Base-by-base conservation (phyloP, 73 alveolate species). In the Symbiodinium natans region DNA sequence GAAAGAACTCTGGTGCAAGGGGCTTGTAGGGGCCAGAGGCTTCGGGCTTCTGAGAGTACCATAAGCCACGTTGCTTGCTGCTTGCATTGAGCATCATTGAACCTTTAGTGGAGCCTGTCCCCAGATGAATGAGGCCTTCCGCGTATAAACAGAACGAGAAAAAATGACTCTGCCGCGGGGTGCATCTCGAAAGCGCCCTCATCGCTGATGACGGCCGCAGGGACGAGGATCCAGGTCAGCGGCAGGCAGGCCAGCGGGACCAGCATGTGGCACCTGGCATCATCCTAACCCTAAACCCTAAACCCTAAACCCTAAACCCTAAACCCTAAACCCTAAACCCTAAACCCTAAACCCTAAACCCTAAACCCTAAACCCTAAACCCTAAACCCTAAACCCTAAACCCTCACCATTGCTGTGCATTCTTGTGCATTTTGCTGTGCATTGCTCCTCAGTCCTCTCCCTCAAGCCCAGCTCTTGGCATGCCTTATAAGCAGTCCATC, bases 181-280 rank as follows among this genome's bases (percentile, higher is more conserved):
- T 19, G 41, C 95, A 33, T 33, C 13, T 82, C 86, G 73, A 88
- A 88, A 83, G 95, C 95, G 41, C 59, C 15, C 52, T 92, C 89
- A 40, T 92, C 98, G 40, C 39, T 74, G 75, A 92, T 92, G 36
- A 5, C 25, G 39, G 89, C 98, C 19, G 59, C 52, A 23, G 98
- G 98, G 34, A 92, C 98, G 80, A 92, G 42, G 83, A 29, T 19
- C 90, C 88, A 92, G 54, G 89, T 68, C n/a, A 92, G 42, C 21
- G 54, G 48, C 39, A 92, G 34, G 71, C 95, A 92, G 36, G 77
- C 59, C 46, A 92, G 40, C 2, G 98, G 98, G n/a, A 43, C 82
- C 59, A 73, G 75, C 39, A 92, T 73, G 56, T 92, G 98, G n/a
- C 98, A 88, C 95, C 95, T 88, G 46, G 36, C 7, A 8, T 7